A percentile compares a stretch with the other conserved stretches of the same genome.
Evolutionary conservation across 225 moss, liverwort and hornwort species (phyloP).

Genomic region (Pleurozium schreberi): DNA sequence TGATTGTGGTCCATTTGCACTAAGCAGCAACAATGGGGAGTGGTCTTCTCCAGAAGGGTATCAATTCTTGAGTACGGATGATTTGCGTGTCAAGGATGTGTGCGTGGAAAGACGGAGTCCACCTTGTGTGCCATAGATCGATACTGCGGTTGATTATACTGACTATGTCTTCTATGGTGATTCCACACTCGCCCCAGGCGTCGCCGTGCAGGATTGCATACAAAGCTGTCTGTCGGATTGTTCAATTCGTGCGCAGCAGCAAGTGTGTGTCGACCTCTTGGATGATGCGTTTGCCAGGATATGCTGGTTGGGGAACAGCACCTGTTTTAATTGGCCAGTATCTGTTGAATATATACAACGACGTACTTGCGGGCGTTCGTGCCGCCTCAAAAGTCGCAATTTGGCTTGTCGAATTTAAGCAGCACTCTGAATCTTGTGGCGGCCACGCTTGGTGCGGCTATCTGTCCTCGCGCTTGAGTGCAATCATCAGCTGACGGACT

Average conservation of each 20-base stretch:
- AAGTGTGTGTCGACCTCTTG: background rate
- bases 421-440: background rate
- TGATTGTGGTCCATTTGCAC: background rate
- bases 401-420: background rate
- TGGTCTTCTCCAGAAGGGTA: background rate
- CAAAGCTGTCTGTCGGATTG: background rate
- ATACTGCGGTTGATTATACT: background rate
- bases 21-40: background rate
- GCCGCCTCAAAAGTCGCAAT: background rate
- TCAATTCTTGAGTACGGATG: background rate
- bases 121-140: background rate
- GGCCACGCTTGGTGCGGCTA: background rate
- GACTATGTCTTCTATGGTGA: background rate
- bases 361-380: background rate
- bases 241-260: background rate
- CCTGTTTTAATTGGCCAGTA: background rate
- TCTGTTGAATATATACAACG: background rate
- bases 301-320: background rate
- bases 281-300: background rate
- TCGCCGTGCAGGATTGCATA: background rate
- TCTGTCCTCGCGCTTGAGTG: background rate
- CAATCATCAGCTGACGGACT: background rate
- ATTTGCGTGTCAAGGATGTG: background rate
- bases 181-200: background rate
- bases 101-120: no score